phyloP scores from a whole-genome alignment of 371 early-diverging fungal genomes.

The Synchytrium microbalum region DNA sequence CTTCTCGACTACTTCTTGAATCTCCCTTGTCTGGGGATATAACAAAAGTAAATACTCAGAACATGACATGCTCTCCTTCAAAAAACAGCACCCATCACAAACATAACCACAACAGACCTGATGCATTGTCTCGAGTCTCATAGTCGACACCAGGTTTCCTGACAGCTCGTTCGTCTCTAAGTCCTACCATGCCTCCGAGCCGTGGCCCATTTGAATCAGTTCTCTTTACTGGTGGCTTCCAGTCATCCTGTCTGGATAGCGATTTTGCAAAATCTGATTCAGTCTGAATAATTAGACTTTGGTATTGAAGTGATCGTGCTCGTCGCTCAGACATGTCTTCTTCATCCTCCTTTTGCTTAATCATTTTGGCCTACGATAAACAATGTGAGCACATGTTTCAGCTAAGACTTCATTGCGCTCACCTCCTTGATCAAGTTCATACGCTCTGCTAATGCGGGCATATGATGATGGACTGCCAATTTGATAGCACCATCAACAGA shows the following conservation, averaged over 20 bases:
- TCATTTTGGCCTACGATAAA: constrained; percentile 3
- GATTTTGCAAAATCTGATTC: background rate
- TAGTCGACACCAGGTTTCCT: background rate
- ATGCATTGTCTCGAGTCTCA: background rate
- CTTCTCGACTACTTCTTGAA: background rate
- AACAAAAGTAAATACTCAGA: too few relatives aligned
- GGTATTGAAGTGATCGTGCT: too few relatives aligned
- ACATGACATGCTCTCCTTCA: too few relatives aligned
- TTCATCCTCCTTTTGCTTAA: background rate
- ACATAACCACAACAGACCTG: background rate
- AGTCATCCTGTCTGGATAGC: background rate
- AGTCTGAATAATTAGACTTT: background rate
- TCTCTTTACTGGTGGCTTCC: background rate
- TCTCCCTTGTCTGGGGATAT: background rate
- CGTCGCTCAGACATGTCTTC: background rate
- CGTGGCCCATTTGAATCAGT: background rate
- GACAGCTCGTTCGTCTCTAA: background rate
- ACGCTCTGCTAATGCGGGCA: constrained; percentile 64
- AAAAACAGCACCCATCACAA: background rate
- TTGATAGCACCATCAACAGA: constrained; percentile 75
- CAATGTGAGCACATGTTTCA: background rate
- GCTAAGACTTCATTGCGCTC: constrained; percentile 14
- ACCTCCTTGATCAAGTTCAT: constrained; percentile 69
- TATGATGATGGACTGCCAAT: constrained; percentile 60
- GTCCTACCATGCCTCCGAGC: background rate